Conservation (phyloP, 371 early-diverging fungal species). For the Nematocida sp. region DNA sequence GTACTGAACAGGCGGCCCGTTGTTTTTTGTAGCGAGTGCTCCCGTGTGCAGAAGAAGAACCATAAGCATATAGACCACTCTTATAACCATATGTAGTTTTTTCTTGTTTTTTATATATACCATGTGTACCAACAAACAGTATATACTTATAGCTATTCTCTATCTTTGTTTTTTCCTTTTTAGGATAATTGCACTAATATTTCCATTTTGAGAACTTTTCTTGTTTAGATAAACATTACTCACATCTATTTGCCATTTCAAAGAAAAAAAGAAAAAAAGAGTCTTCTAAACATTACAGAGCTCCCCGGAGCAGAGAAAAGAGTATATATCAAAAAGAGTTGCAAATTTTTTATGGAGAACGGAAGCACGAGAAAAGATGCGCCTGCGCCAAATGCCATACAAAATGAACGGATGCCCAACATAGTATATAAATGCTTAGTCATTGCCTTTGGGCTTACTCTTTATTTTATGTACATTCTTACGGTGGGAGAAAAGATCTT, state of each 20-base stretch:
- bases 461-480: constrained; percentile 51
- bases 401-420: not conserved
- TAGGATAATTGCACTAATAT: no score
- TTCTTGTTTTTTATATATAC: no score
- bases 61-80: no score
- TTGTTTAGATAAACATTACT: not conserved
- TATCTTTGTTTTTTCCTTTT: no score
- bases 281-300: not conserved
- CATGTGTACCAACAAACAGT: no score
- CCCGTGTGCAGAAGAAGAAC: no score
- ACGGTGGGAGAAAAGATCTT: constrained; percentile 48
- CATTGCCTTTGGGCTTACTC: constrained; percentile 38
- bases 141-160: no score
- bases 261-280: not conserved
- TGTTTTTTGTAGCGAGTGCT: no score
- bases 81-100: no score
- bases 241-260: not conserved
- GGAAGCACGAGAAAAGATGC: no score
- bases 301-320: not conserved
- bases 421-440: constrained; percentile 29
- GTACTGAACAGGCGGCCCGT: no score
- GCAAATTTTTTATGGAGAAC: not conserved
- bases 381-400: not conserved
- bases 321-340: not conserved
- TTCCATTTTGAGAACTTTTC: no score